Percentiles rank a stretch among this genome's conserved stretches.
phyloP scores from a whole-genome alignment of 768 basidiomycete genomes.

The Suillus subalutaceus region DNA sequence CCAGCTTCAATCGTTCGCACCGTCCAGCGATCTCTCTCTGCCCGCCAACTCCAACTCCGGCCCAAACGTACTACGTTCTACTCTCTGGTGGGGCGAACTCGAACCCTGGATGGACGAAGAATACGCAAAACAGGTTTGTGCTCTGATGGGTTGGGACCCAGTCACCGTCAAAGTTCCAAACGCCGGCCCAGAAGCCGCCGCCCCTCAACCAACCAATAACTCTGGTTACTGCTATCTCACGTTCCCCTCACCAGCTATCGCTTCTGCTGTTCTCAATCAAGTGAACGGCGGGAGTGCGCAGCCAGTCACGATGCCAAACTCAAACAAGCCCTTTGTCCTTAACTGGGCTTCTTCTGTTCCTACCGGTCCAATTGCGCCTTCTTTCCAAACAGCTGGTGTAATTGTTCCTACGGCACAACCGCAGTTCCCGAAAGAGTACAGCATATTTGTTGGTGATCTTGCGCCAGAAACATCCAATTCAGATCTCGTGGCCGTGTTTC shows the following conservation, averaged over 20 bases:
- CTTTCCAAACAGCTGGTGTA: constrained; percentile 31
- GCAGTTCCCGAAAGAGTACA: constrained; percentile 83
- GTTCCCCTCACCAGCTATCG: constrained; percentile 72
- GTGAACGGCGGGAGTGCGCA: constrained; percentile 52
- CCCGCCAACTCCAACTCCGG: constrained; percentile 31
- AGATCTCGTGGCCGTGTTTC: constrained; percentile 93
- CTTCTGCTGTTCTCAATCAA: constrained; percentile 70
- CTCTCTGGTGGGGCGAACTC: constrained; percentile 86
- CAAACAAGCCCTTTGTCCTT: constrained; percentile 76
- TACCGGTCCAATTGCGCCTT: constrained; percentile 35
- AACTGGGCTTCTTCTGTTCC: constrained; percentile 67
- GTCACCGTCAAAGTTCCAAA: constrained; percentile 73
- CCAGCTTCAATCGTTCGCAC: constrained; percentile 18
- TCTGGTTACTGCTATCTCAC: constrained; percentile 89
- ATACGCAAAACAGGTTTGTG: constrained; percentile 87
- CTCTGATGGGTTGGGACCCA: constrained; percentile 85
- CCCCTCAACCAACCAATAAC: constrained; percentile 71
- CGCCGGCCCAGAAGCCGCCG: constrained; percentile 56
- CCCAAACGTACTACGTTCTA: constrained; percentile 47
- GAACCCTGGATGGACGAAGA: constrained; percentile 98
- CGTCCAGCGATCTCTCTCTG: constrained; percentile 23
- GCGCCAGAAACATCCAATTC: constrained; percentile 93
- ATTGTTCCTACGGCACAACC: constrained; percentile 41
- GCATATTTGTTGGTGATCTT: constrained; percentile 93
- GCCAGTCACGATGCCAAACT: constrained; percentile 82